Base-by-base conservation (phyloP, 768 basidiomycete genomes). In the Lactarius sp. region DNA sequence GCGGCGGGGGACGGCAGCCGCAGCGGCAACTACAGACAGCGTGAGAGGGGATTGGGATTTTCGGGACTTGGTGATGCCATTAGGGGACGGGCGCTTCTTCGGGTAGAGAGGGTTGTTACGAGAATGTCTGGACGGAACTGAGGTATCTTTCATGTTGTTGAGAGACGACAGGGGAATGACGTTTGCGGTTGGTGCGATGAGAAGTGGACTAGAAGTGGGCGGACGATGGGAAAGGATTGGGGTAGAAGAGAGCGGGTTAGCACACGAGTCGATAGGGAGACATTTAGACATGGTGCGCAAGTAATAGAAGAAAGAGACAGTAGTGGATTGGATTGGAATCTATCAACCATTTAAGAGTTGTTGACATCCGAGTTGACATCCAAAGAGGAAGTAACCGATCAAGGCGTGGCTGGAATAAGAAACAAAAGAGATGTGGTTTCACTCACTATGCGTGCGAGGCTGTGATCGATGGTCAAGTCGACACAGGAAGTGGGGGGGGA, bases 81-180 rank as follows among this genome's bases (percentile, higher is more conserved):
- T 77, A 47, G 89, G 90, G 22, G 90, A 91, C 20, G 91, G 91
- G 61, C 88, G 88, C 75, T 88, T 92, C 85, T 87, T 91, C 54
- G 87, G 87, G 71, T 93, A 93, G 69, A 85, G 79, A 59, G 82
- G 75, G 66, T 83, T 81, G 70, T 80, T 81, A 73, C 87, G 82
- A 67, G 85, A 80, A 71, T 81, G 80, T 69, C 81, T 83, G 74
- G 78, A 83, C 33, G 82, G 79, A 70, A 84, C 76, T 37, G 86
- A 83, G 66, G 82, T 77, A 78, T 92, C 90, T 80, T 92, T 92
- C 91, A 92, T 92, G 76, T 79, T 79, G 79, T 79, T 79, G 79
- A 69, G 61, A 69, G 66, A 52, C 7, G 69, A 65, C 65, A 68
- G 64, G 66, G 73, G 71, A 71, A 78, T 74, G 69, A 78, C 73